Percentiles rank a stretch among this genome's conserved stretches.
phyloP scores from a whole-genome alignment of 2,329 filamentous ascomycete genomes.

The Paraphoma chrysanthemicola region DNA sequence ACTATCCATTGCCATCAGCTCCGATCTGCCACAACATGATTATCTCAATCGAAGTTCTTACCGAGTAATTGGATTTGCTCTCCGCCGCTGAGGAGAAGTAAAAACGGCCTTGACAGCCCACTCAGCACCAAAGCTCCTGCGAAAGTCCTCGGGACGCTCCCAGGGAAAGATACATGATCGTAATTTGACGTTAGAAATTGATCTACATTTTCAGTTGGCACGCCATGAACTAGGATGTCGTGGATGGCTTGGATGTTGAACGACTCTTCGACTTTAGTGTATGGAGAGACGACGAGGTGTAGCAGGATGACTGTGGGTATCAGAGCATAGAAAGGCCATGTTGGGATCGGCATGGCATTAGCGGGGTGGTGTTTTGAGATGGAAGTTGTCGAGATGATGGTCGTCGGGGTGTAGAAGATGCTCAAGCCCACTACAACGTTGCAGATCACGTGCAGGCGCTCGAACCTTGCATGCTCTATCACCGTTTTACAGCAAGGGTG shows the following conservation, averaged over 20 bases:
- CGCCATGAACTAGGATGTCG: conserved; percentile 83
- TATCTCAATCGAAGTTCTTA: conserved; percentile 36
- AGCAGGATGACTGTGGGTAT: conserved; percentile 54
- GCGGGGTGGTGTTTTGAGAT: background rate
- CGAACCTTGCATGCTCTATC: too few species aligned
- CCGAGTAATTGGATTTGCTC: conserved; percentile 65
- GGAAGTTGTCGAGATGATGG: background rate
- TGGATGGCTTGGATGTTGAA: conserved; percentile 96
- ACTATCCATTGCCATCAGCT: conserved; percentile 54
- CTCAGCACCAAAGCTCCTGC: conserved; percentile 80
- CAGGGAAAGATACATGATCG: conserved; percentile 90
- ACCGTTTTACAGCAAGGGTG: too few species aligned
- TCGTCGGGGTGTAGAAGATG: background rate
- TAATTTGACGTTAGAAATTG: conserved; percentile 69
- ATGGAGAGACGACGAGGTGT: conserved; percentile 78
- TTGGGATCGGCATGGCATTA: conserved; percentile 28
- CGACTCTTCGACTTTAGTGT: conserved; percentile 98
- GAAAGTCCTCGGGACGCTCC: conserved; percentile 90
- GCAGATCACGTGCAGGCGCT: too few species aligned
- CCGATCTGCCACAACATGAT: background rate
- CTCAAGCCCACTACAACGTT: background rate
- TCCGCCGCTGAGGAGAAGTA: conserved; percentile 63
- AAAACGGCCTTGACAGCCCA: conserved; percentile 71
- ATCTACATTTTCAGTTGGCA: conserved; percentile 65
- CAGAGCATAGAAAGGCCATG: conserved; percentile 38